Conservation (phyloP, 495 filamentous ascomycete genomes). For the Xylaria curta region DNA sequence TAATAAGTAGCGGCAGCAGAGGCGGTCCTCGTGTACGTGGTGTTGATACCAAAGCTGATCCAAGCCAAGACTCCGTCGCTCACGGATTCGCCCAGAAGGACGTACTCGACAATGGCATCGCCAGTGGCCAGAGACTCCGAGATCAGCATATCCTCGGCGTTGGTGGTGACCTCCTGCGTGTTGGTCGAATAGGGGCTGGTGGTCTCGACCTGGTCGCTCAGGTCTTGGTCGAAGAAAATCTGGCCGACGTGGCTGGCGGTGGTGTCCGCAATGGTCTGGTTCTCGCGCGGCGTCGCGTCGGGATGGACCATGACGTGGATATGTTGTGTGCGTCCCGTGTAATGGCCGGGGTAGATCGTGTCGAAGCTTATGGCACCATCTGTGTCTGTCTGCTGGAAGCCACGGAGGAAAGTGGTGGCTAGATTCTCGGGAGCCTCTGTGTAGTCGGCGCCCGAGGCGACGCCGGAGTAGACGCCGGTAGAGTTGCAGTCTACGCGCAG, state of each 20-base stretch:
- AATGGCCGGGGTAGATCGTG: conserved; percentile 64
- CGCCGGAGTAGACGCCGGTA: conserved; percentile 62
- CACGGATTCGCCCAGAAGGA: conserved; percentile 59
- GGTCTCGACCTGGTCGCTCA: conserved; percentile 52
- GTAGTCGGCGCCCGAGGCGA: conserved; percentile 56
- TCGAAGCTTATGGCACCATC: conserved; percentile 59
- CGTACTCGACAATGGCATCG: conserved; percentile 65
- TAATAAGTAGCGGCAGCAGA: background rate
- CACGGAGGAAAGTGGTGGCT: conserved; percentile 58
- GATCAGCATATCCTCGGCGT: conserved; percentile 60
- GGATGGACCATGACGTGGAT: conserved; percentile 55
- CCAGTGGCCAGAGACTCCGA: conserved; percentile 54
- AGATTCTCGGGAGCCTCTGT: conserved; percentile 51
- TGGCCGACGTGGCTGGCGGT: conserved; percentile 64
- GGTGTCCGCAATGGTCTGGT: conserved; percentile 58
- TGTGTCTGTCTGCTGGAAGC: conserved; percentile 53
- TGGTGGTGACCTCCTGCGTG: conserved; percentile 54
- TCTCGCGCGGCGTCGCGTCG: conserved; percentile 49
- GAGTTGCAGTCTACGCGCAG: conserved; percentile 37
- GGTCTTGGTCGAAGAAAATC: conserved; percentile 65
- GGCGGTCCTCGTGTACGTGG: background rate
- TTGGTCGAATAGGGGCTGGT: conserved; percentile 63
- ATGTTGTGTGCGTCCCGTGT: conserved; percentile 55
- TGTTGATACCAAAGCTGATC: conserved; percentile 63
- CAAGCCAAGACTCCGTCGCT: conserved; percentile 63